Evolutionary conservation across 192 early-diverging fungal species (phyloP).

Genomic region (Linnemannia exigua): DNA sequence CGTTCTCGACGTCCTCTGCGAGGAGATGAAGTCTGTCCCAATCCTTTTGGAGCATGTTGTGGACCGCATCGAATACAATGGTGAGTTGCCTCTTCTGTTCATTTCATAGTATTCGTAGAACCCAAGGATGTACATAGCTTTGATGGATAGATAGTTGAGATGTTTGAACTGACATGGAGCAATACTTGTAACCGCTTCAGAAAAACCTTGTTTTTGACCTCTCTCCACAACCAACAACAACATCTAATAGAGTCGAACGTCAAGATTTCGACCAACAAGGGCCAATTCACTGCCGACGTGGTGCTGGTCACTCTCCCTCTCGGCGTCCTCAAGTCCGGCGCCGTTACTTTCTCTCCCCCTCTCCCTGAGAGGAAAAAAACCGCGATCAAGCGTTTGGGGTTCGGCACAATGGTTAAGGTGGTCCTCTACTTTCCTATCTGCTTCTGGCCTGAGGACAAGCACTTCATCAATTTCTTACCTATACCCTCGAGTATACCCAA

Average conservation of each 20-base stretch:
- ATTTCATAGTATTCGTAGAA: slow-evolving; percentile 5
- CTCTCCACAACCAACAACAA: not conserved
- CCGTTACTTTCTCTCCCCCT: slow-evolving; percentile 54
- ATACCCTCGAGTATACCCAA: slow-evolving; percentile 43
- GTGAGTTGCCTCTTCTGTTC: slow-evolving; percentile 22
- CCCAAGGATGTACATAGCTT: slow-evolving; percentile 2
- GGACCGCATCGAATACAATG: slow-evolving; percentile 48
- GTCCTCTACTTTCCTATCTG: slow-evolving; percentile 45
- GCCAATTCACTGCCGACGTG: slow-evolving; percentile 40
- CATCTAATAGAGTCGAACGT: slow-evolving; percentile 37
- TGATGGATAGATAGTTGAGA: slow-evolving; percentile 26
- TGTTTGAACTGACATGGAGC: slow-evolving; percentile 39
- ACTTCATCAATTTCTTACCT: slow-evolving; percentile 57
- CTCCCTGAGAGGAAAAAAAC: slow-evolving; percentile 49
- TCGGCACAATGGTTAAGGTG: slow-evolving; percentile 63
- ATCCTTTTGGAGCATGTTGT: slow-evolving; percentile 55
- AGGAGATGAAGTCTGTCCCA: slow-evolving; percentile 36
- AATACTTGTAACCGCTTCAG: slow-evolving; percentile 47
- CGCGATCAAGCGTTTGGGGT: slow-evolving; percentile 56
- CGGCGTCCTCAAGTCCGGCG: slow-evolving; percentile 59
- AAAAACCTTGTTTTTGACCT: slow-evolving; percentile 20
- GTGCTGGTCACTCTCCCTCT: slow-evolving; percentile 62
- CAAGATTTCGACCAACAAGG: slow-evolving; percentile 50
- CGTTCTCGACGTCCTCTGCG: slow-evolving; percentile 32
- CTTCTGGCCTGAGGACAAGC: slow-evolving; percentile 52